phyloP scores from a whole-genome alignment of 192 early-diverging fungal species.

The Coemansia sp. region DNA sequence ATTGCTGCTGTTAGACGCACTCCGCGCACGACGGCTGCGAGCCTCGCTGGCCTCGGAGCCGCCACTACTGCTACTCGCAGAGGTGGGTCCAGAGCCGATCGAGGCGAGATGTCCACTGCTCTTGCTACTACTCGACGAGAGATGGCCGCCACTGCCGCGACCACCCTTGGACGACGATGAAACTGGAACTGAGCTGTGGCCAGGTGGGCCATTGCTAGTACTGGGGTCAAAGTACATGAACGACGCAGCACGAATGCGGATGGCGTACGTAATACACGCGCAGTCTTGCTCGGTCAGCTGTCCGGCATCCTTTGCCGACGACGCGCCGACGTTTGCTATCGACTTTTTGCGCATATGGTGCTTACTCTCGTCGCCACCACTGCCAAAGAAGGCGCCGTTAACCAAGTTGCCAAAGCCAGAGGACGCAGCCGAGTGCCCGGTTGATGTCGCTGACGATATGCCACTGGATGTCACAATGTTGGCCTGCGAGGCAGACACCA shows the following conservation, averaged over 20 bases:
- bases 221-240: slow-evolving; percentile 52
- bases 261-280: slow-evolving; percentile 55
- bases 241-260: slow-evolving; percentile 54
- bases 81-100: slow-evolving; percentile 4
- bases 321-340: slow-evolving; percentile 17
- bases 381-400: slow-evolving; percentile 48
- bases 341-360: slow-evolving; percentile 54
- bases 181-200: slow-evolving; percentile 45
- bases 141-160: slow-evolving; percentile 35
- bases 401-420: slow-evolving; percentile 44
- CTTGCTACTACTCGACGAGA: slow-evolving; percentile 28
- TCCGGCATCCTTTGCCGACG: slow-evolving; percentile 25
- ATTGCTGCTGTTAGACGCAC: slow-evolving; percentile 47
- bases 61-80: slow-evolving; percentile 7
- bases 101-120: slow-evolving; percentile 12
- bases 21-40: slow-evolving; percentile 39
- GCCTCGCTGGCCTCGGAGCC: slow-evolving; percentile 32
- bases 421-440: slow-evolving; percentile 21
- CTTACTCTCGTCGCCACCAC: slow-evolving; percentile 31
- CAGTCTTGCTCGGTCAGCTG: slow-evolving; percentile 56
- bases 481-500: slow-evolving; percentile 33
- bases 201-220: slow-evolving; percentile 8
- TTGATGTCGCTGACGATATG: slow-evolving; percentile 19
- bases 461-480: slow-evolving; percentile 26
- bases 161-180: slow-evolving; percentile 32